Conservation (phyloP, 2,329 filamentous ascomycete species). For the Fusarium sororula region DNA sequence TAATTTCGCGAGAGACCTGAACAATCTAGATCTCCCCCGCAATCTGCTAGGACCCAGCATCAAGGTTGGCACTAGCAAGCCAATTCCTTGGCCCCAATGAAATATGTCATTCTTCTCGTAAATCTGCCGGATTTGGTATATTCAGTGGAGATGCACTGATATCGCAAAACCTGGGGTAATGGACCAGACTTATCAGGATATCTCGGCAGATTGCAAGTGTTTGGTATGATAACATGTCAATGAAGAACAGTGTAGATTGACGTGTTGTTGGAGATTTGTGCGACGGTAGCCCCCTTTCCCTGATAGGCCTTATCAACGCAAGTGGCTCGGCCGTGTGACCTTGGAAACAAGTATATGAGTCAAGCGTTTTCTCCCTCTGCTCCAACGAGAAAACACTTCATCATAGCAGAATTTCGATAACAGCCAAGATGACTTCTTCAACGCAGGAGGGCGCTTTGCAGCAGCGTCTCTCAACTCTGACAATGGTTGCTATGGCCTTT, state of each 20-base stretch:
- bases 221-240: background rate
- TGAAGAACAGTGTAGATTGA: background rate
- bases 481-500: slow-evolving; percentile 55
- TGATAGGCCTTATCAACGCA: background rate
- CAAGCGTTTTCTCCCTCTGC: background rate
- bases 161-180: slow-evolving; percentile 14
- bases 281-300: background rate
- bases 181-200: slow-evolving; percentile 1
- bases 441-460: slow-evolving; percentile 2
- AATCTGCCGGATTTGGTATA: background rate
- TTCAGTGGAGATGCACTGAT: background rate
- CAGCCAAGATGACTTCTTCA: background rate
- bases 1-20: background rate
- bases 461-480: slow-evolving; percentile 47
- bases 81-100: background rate
- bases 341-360: slow-evolving; percentile 8
- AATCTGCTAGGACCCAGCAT: background rate
- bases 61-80: background rate
- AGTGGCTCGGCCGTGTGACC: background rate
- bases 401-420: background rate
- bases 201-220: slow-evolving; percentile 1
- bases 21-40: slow-evolving; percentile 3
- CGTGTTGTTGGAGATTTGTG: background rate
- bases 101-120: rapidly evolving
- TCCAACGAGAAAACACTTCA: background rate